A percentile compares a stretch with the other conserved stretches of the same genome.
Conservation (phyloP, 345 rosid genomes). For the Brassica rapa region DNA sequence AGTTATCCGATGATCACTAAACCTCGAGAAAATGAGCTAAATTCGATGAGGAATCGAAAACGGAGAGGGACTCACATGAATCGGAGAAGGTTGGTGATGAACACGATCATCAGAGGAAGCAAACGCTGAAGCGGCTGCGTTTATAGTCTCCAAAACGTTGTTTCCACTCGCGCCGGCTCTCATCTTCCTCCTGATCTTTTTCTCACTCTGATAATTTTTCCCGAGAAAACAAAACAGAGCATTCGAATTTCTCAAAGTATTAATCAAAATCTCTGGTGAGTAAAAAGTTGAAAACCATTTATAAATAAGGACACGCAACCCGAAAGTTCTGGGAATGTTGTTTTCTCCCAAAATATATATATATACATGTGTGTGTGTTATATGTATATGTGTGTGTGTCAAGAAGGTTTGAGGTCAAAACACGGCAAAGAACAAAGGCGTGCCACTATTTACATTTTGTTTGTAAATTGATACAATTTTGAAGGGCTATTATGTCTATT, state of each 20-base stretch:
- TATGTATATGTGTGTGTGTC: constrained; percentile 8
- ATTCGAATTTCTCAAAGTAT: constrained; percentile 33
- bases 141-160: constrained; percentile 61
- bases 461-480: constrained; percentile 21
- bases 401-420: constrained; percentile 43
- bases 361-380: not conserved
- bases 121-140: constrained; percentile 90
- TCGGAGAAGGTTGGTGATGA: constrained; percentile 48
- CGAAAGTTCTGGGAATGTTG: constrained; percentile 41
- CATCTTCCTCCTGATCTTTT: constrained; percentile 39
- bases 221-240: constrained; percentile 38
- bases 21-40: not conserved
- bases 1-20: not conserved
- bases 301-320: constrained; percentile 30
- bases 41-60: not conserved
- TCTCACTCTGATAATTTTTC: constrained; percentile 21
- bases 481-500: constrained; percentile 26
- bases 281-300: not conserved
- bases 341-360: constrained; percentile 13
- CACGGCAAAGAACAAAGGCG: constrained; percentile 42
- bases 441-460: constrained; percentile 23
- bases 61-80: constrained; percentile 14
- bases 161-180: constrained; percentile 50
- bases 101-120: constrained; percentile 74
- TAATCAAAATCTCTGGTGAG: constrained; percentile 6